These are phyloP conservation scores for Rhizopogon vulgaris DNA, from an alignment of 768 basidiomycete species.

Conservation along the genomic window DNA sequence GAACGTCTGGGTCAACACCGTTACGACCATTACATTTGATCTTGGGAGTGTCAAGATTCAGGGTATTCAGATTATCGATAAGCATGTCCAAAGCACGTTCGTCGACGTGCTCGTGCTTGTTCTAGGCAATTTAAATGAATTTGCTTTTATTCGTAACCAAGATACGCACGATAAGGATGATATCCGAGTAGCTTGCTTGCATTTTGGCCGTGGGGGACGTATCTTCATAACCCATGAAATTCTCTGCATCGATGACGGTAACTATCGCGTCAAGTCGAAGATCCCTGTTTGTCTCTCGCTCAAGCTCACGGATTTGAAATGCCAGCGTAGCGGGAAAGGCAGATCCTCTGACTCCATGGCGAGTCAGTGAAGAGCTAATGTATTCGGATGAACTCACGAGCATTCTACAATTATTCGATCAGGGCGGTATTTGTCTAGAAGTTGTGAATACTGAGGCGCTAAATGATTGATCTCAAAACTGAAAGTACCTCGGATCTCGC, in stretches of 20 bases:
- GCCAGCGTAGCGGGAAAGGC: constrained; percentile 95
- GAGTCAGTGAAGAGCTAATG: background rate
- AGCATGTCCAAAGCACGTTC: constrained; percentile 78
- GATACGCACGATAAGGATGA: constrained; percentile 70
- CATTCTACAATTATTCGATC: constrained; percentile 95
- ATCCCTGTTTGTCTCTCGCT: constrained; percentile 66
- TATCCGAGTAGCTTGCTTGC: constrained; percentile 93
- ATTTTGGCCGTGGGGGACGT: constrained; percentile 87
- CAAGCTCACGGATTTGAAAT: constrained; percentile 89
- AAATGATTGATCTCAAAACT: background rate
- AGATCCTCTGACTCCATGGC: constrained; percentile 55
- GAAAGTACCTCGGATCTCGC: constrained; percentile 74
- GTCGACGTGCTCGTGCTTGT: constrained; percentile 85
- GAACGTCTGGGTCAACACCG: constrained; percentile 69
- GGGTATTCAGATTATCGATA: constrained; percentile 79
- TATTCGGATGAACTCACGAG: constrained; percentile 51
- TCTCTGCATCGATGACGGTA: constrained; percentile 88
- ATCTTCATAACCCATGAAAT: constrained; percentile 91
- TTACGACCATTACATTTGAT: constrained; percentile 57
- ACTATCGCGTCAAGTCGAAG: constrained; percentile 86
- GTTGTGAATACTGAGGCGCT: background rate
- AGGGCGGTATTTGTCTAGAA: constrained; percentile 69
- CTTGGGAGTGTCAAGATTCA: constrained; percentile 89
- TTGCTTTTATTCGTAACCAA: constrained; percentile 1
- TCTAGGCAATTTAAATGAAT: constrained; percentile 34